Evolutionary conservation across 495 filamentous ascomycete genomes (phyloP), one percentile per base, ranked within the genome.

Genomic region (Penicillium verhagenii): DNA sequence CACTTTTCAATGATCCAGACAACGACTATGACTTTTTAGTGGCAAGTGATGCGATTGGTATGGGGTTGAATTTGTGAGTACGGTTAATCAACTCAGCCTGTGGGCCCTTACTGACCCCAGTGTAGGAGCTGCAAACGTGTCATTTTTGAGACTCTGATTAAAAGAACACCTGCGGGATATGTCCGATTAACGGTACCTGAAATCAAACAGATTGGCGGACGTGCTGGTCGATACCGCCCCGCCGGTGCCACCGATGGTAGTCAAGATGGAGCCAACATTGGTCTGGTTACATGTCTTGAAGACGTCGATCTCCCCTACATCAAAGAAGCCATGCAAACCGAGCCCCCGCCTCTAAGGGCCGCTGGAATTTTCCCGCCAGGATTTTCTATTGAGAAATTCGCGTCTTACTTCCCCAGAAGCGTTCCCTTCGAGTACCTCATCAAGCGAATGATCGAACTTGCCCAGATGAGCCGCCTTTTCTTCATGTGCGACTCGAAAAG

Each of bases 31-130:
- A 99, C 60, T 92, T 86, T 57, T 77, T 99, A 4, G 90, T 93
- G 23, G 94, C 94, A 14, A 96, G 91, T 60, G 94, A 99, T 68
- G 94, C 94, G 20, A 91, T 99, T 58, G 94, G 94, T 20, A 99
- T 99, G 94, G 94, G 94, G 1, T 72, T 99, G 26, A 99, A 99
- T 69, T 65, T 99, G 74, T 88, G 65, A 75, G 77, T 76, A 24
- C 9, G 51, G 25, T 8, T 24, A 6, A 19, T 1, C 14, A 19
- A 42, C 47, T 1, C 16, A 35, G 14, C 13, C 14, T 29, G 14
- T 1, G 11, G 21, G 47, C 18, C 11, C 26, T 25, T 25, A 53
- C 52, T 63, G 16, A 63, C 48, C 23, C 28, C n/a, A 3, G 2
- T 23, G 25, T 47, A 88, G 85, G 69, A 92, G 90, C 65, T 87